Conservation (phyloP, 352 stramenopile species). For the Hyaloperonospora brassicae region DNA sequence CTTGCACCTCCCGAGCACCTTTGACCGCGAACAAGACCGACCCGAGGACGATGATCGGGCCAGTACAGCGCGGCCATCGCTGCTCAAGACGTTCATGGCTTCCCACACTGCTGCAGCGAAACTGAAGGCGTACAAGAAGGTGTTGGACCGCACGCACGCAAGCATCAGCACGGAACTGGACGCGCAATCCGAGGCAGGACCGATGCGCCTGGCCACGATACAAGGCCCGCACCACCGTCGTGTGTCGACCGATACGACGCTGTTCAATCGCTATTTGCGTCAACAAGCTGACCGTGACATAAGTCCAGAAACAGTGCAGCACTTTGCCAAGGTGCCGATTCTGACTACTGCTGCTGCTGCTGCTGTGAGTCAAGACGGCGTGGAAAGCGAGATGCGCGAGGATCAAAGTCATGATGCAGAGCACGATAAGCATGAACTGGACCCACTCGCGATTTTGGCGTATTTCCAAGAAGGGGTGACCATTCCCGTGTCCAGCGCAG, state of each 20-base stretch:
- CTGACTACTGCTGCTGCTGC: slow-evolving; percentile 24
- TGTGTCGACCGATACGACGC: slow-evolving; percentile 63
- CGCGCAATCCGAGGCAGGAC: slow-evolving; percentile 36
- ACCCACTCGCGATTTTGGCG: slow-evolving; percentile 27
- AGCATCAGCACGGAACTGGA: slow-evolving; percentile 17
- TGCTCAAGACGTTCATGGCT: slow-evolving; percentile 26
- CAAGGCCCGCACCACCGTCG: slow-evolving; percentile 60
- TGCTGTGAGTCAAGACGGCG: slow-evolving; percentile 9
- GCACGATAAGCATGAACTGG: slow-evolving; percentile 11
- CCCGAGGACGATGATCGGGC: slow-evolving; percentile 7
- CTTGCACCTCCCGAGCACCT: slow-evolving; percentile 10
- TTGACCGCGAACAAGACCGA: slow-evolving; percentile 27
- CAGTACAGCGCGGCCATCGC: slow-evolving; percentile 9
- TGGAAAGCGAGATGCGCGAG: slow-evolving; percentile 27
- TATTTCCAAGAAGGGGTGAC: slow-evolving; percentile 36
- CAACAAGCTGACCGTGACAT: slow-evolving; percentile 58
- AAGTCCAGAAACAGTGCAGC: slow-evolving; percentile 38
- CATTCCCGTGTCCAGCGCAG: slow-evolving; percentile 36
- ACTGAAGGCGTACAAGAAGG: slow-evolving; percentile 9
- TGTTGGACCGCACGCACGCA: slow-evolving; percentile 11
- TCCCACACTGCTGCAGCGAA: slow-evolving; percentile 16
- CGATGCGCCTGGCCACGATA: slow-evolving; percentile 41
- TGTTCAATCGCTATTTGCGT: slow-evolving; percentile 51
- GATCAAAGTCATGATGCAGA: slow-evolving; percentile 33
- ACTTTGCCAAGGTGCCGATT: slow-evolving; percentile 44